Evolutionary conservation across 495 filamentous ascomycete genomes (phyloP), one percentile per base, ranked within the genome.

Genomic region (Neurospora sp.): DNA sequence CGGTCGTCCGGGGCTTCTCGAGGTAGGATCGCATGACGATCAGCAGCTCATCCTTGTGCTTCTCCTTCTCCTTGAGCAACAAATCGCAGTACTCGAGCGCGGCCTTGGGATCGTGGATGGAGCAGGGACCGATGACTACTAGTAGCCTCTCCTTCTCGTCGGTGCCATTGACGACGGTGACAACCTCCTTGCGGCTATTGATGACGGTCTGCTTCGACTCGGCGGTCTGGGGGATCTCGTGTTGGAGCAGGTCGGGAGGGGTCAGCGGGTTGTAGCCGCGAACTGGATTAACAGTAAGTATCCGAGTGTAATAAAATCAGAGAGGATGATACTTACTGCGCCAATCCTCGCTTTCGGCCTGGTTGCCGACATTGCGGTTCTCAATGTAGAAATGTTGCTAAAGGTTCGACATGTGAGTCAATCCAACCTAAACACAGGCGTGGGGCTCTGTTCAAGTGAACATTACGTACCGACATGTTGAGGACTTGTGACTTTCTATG

Each of bases 1-100:
- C 94, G 0, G 96, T 99, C 16, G 96, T 99, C 75, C 96, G 91
- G 31, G 96, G 96, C 85, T 99, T 99, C 86, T 99, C 96, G 39
- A 99, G 90, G 87, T 99, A 99, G 69, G 93, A 92, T 69, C 96
- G 92, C 96, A 99, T 99, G 45, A 98, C 91, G 75, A 99, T 97
- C 70, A 97, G 84, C 16, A 99, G 87, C 78, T 98, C 93, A 77
- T 93, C 88, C 75, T 90, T 85, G 87, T 97, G 92, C 84, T 97
- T 97, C 80, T 94, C 88, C 82, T 96, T 96, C 79, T 97, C 84
- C 76, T 88, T 85, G 74, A 95, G 75, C 72, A 99, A 85, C 72
- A 91, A 88, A 75, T 93, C 90, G 85, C 93, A 96, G 88, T 99
- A 99, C 80, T 97, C 94, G 71, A 97, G 86, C 40, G 96, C 96